A percentile compares a stretch with the other conserved stretches of the same genome.
These are phyloP conservation scores for Verticillium isaacii DNA, from an alignment of 2,329 filamentous ascomycete species.

Conservation along the genomic window DNA sequence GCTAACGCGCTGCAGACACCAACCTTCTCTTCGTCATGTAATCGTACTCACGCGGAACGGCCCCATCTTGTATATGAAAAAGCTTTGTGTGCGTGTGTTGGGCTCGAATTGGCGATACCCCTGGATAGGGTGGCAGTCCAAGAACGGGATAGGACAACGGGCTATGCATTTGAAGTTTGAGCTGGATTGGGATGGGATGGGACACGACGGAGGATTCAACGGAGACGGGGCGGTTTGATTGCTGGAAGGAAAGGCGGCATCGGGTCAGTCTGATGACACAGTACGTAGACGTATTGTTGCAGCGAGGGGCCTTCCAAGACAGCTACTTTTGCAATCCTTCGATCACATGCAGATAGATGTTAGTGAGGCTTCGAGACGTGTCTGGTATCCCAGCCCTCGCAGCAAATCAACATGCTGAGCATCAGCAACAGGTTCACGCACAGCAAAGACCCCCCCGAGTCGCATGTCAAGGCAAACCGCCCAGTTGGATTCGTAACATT, in stretches of 20 bases:
- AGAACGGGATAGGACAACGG: background rate
- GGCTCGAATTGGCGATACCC: background rate
- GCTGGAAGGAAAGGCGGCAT: too few species aligned
- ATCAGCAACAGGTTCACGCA: too few species aligned
- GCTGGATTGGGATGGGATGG: background rate
- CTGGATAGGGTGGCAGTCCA: background rate
- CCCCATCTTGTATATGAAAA: background rate
- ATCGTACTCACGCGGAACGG: constrained; percentile 10
- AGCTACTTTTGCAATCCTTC: too few species aligned
- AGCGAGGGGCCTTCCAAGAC: too few species aligned
- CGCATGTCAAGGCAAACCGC: background rate
- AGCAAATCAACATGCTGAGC: too few species aligned
- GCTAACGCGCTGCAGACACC: constrained; percentile 40
- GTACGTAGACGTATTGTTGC: too few species aligned
- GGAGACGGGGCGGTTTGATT: background rate
- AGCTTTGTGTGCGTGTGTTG: background rate
- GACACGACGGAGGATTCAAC: background rate
- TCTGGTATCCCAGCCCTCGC: too few species aligned
- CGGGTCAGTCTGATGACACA: too few species aligned
- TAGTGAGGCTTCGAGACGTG: too few species aligned
- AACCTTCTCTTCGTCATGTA: constrained; percentile 61
- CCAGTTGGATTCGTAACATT: background rate
- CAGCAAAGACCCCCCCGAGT: too few species aligned
- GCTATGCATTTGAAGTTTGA: background rate
- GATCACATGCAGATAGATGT: too few species aligned